Conservation (phyloP, 2,329 filamentous ascomycete species). For the Xylaria sp. region DNA sequence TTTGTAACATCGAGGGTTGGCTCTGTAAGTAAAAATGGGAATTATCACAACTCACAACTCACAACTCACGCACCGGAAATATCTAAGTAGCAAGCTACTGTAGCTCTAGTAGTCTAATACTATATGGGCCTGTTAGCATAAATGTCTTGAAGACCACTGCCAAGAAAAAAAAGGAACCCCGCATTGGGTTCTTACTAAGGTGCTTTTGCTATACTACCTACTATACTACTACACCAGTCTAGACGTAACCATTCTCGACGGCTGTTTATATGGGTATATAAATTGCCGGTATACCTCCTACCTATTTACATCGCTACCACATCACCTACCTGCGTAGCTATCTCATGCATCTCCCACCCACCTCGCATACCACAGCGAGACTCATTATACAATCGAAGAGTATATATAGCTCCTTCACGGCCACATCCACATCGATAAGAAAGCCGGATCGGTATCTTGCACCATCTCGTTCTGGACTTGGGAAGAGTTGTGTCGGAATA, state of each 20-base stretch:
- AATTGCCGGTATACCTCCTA: neutral
- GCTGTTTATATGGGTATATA: neutral
- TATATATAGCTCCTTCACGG: neutral
- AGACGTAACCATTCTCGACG: conserved; percentile 1
- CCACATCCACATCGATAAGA: neutral
- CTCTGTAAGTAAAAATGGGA: no score
- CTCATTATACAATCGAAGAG: neutral
- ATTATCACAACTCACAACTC: no score
- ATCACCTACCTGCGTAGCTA: neutral
- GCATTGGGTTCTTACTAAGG: conserved; percentile 17
- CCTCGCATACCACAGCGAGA: conserved; percentile 13
- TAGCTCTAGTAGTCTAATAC: no score
- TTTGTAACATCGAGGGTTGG: no score
- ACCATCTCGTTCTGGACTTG: neutral
- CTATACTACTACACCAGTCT: no score
- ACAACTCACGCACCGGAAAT: no score
- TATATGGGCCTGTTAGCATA: neutral
- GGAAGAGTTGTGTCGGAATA: neutral
- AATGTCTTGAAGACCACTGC: neutral
- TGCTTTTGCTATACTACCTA: neutral
- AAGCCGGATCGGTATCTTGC: neutral
- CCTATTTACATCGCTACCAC: no score
- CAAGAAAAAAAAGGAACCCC: conserved; percentile 16
- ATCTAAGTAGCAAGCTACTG: no score
- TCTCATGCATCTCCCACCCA: conserved; percentile 16